phyloP scores from a whole-genome alignment of 2,329 filamentous ascomycete species.

The Phialophora chinensis region DNA sequence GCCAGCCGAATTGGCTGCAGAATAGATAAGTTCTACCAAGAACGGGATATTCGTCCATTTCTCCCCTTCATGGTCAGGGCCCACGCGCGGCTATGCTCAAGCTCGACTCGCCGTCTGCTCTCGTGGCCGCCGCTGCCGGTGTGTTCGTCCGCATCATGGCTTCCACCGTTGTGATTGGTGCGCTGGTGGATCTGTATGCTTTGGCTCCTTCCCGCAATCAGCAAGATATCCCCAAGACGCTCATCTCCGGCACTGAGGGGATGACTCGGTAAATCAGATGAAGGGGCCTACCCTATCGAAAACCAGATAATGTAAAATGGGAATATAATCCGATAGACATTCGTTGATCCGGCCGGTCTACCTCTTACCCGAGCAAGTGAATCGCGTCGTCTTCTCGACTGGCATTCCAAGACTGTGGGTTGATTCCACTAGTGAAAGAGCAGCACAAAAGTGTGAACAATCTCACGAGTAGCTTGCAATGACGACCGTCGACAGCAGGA shows the following conservation, averaged over 20 bases:
- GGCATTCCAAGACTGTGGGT: too few species aligned
- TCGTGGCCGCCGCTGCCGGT: not conserved
- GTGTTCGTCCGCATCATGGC: not conserved
- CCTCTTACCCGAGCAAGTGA: not conserved
- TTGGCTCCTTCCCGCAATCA: not conserved
- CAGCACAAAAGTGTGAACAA: not conserved
- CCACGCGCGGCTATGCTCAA: not conserved
- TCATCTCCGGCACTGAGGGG: slow-evolving; percentile 1
- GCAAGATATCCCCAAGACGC: not conserved
- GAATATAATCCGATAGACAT: not conserved
- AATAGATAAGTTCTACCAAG: not conserved
- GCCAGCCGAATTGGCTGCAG: not conserved
- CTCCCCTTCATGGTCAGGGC: not conserved
- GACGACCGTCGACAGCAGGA: slow-evolving; percentile 54
- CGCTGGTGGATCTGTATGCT: not conserved
- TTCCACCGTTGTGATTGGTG: not conserved
- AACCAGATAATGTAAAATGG: not conserved
- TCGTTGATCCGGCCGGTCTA: not conserved
- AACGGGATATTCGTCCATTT: not conserved
- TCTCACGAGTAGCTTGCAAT: slow-evolving; percentile 3
- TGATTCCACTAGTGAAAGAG: too few species aligned
- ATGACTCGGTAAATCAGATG: not conserved
- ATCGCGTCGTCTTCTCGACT: too few species aligned
- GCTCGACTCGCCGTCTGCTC: not conserved
- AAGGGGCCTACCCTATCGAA: not conserved